These are phyloP conservation scores for Psilocybe cyanescens DNA, from an alignment of 768 basidiomycete species.

Conservation along the genomic window DNA sequence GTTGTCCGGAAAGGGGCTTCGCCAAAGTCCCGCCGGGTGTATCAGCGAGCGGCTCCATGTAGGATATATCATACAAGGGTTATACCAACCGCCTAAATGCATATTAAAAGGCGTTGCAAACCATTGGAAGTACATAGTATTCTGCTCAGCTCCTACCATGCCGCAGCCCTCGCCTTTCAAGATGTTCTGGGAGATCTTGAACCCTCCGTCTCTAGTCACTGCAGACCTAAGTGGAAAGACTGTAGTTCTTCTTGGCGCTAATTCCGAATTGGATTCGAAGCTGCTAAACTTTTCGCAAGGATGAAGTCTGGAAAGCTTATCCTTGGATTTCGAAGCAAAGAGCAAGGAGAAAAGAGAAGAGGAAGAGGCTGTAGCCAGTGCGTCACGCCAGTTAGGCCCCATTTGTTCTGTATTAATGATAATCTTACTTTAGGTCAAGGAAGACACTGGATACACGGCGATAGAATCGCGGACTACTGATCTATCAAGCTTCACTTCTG, in stretches of 20 bases:
- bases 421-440: background rate
- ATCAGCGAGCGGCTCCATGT: no score
- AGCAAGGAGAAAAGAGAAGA: constrained; percentile 39
- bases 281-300: constrained; percentile 45
- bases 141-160: background rate
- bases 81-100: no score
- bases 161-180: constrained; percentile 5
- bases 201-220: constrained; percentile 30
- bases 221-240: constrained; percentile 46
- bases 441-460: constrained; percentile 34
- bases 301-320: constrained; percentile 46
- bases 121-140: background rate
- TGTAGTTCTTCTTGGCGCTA: constrained; percentile 53
- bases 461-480: constrained; percentile 46
- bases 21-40: no score
- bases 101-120: no score
- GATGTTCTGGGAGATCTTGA: constrained; percentile 13
- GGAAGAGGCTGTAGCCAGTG: constrained; percentile 36
- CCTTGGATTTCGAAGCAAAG: constrained; percentile 38
- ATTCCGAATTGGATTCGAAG: constrained; percentile 52
- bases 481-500: constrained; percentile 43
- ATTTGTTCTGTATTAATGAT: background rate
- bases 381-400: constrained; percentile 3
- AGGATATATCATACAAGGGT: no score
- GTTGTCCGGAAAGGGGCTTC: no score